phyloP scores from a whole-genome alignment of 768 basidiomycete species.

The Thelephora aurantiotincta region DNA sequence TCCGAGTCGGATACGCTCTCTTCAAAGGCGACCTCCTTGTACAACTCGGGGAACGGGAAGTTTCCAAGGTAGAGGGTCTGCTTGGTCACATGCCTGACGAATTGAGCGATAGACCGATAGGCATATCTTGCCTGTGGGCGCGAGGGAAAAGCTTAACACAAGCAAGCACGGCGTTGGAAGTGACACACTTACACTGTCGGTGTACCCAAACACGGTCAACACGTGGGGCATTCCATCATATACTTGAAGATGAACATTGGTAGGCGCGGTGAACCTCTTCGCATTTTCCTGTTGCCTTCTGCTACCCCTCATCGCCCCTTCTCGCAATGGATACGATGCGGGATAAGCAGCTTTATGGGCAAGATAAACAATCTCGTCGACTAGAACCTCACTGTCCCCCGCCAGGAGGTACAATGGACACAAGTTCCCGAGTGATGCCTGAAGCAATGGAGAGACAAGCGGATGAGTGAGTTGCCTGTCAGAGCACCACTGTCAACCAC shows the following conservation, averaged over 20 bases:
- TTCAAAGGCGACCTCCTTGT: constrained; percentile 15
- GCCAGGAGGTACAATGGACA: constrained; percentile 63
- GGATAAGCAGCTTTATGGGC: constrained; percentile 76
- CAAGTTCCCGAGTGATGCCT: constrained; percentile 61
- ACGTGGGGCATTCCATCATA: constrained; percentile 72
- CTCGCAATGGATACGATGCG: constrained; percentile 41
- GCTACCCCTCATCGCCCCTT: constrained; percentile 32
- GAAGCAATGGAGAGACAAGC: constrained; percentile 57
- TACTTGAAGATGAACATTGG: constrained; percentile 61
- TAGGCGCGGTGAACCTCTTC: constrained; percentile 34
- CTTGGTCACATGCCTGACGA: constrained; percentile 37
- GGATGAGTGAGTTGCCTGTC: constrained; percentile 48
- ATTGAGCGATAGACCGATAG: constrained; percentile 43
- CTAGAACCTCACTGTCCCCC: constrained; percentile 59
- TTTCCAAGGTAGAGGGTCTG: constrained; percentile 17
- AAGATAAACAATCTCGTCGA: constrained; percentile 67
- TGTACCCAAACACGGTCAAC: constrained; percentile 58
- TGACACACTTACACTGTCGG: constrained; percentile 28
- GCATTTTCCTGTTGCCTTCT: constrained; percentile 37
- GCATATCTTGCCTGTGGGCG: constrained; percentile 38
- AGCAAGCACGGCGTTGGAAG: not conserved
- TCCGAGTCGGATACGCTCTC: constrained; percentile 8
- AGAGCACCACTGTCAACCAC: not conserved
- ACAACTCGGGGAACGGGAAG: constrained; percentile 34
- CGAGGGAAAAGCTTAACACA: not conserved